Conservation (phyloP, 345 rosid genomes). For the Bruguiera sexangula region DNA sequence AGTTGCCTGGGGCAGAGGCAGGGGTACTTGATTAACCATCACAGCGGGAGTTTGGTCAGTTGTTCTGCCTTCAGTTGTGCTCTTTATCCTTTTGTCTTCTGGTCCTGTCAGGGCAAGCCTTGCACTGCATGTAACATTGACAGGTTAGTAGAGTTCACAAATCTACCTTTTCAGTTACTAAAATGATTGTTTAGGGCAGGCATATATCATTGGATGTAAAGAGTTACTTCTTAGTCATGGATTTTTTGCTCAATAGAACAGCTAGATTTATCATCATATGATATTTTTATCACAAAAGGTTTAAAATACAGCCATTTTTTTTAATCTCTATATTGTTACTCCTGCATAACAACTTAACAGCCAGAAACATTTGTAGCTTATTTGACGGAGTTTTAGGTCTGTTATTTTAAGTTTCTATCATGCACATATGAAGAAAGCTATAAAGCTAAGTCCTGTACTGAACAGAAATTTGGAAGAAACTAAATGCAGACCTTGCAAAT, state of each 20-base stretch:
- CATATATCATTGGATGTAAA: background rate
- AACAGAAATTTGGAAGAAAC: conserved; percentile 9
- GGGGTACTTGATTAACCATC: conserved; percentile 30
- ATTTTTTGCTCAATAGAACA: conserved; percentile 5
- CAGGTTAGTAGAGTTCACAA: conserved; percentile 7
- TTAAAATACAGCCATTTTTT: background rate
- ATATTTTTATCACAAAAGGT: background rate
- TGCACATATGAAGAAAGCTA: background rate
- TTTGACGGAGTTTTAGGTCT: background rate
- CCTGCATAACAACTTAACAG: background rate
- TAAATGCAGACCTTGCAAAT: conserved; percentile 53
- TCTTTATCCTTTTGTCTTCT: conserved; percentile 57
- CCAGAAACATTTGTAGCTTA: conserved; percentile 4
- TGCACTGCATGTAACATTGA: conserved; percentile 52
- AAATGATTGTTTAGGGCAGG: conserved; percentile 8
- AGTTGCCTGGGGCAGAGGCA: conserved; percentile 36
- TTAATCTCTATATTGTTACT: background rate
- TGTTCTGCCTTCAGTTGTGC: conserved; percentile 29
- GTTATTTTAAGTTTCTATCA: background rate
- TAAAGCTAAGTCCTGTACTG: background rate
- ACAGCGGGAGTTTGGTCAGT: conserved; percentile 31
- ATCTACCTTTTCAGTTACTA: background rate
- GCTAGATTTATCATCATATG: background rate
- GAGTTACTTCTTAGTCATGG: background rate
- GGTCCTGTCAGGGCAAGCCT: conserved; percentile 86